A percentile compares a stretch with the other conserved stretches of the same genome.
Conservation (phyloP, 495 filamentous ascomycete species). For the Penicillium subrubescens region DNA sequence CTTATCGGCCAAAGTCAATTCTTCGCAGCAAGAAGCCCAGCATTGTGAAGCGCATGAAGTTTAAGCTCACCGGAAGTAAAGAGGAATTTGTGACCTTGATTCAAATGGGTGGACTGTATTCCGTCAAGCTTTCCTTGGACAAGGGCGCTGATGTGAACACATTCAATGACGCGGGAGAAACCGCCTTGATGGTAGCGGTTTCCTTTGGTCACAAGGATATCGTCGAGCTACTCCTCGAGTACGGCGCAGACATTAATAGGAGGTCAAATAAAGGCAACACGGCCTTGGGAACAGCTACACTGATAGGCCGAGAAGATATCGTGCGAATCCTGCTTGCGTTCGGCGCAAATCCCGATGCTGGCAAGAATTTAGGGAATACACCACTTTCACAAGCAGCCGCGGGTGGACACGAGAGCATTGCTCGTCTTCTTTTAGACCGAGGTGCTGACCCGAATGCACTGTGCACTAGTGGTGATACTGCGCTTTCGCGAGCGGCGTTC, state of each 20-base stretch:
- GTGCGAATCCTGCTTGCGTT: conserved; percentile 32
- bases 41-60: conserved; percentile 18
- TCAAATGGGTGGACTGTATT: not conserved
- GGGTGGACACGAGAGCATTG: conserved; percentile 34
- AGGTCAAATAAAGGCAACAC: conserved; percentile 23
- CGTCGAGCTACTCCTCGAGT: conserved; percentile 29
- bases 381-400: conserved; percentile 34
- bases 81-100: conserved; percentile 17
- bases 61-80: conserved; percentile 13
- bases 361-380: conserved; percentile 5
- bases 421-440: conserved; percentile 42
- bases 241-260: conserved; percentile 25
- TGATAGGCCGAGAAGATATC: conserved; percentile 34
- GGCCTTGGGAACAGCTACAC: conserved; percentile 37
- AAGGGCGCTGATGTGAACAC: conserved; percentile 43
- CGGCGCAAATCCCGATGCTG: conserved; percentile 24
- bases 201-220: conserved; percentile 24
- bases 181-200: conserved; percentile 40
- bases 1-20: not conserved
- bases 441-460: conserved; percentile 44
- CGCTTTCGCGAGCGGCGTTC: conserved; percentile 44
- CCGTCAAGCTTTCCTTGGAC: conserved; percentile 23
- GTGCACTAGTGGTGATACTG: conserved; percentile 33
- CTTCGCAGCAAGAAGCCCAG: conserved; percentile 12
- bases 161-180: conserved; percentile 33